Conservation (phyloP, 768 basidiomycete species). For the Porpolomopsis calyptriformis region DNA sequence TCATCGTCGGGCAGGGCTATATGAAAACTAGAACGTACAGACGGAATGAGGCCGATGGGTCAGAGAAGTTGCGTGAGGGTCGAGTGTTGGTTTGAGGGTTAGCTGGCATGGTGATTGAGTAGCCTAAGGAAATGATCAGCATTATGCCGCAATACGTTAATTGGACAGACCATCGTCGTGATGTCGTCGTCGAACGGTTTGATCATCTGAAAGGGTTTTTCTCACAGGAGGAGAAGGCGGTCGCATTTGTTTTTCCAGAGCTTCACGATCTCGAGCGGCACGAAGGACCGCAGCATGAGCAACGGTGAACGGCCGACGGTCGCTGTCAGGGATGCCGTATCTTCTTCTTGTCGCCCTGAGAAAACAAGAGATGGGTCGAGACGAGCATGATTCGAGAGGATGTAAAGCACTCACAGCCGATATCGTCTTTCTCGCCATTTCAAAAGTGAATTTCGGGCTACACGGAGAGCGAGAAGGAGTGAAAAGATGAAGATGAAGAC, state of each 20-base stretch:
- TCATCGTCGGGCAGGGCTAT: neutral
- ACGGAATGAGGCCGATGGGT: neutral
- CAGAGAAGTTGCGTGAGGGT: neutral
- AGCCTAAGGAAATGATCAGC: neutral
- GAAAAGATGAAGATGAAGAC: slow-evolving; percentile 27
- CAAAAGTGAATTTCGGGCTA: slow-evolving; percentile 36
- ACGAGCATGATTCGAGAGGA: slow-evolving; percentile 8
- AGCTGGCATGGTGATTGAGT: neutral
- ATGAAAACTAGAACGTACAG: neutral
- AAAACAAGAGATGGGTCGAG: slow-evolving; percentile 12
- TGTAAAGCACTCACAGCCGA: slow-evolving; percentile 41
- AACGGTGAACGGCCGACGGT: slow-evolving; percentile 76
- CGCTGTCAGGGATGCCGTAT: slow-evolving; percentile 77
- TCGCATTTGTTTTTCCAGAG: slow-evolving; percentile 20
- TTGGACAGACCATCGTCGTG: slow-evolving; percentile 20
- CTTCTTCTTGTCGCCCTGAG: slow-evolving; percentile 58
- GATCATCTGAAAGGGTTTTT: slow-evolving; percentile 24
- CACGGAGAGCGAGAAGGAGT: slow-evolving; percentile 27
- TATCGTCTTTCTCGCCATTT: slow-evolving; percentile 55
- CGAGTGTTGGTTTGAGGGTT: neutral
- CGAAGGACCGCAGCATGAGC: slow-evolving; percentile 68
- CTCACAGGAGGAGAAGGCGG: slow-evolving; percentile 26
- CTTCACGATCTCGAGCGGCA: slow-evolving; percentile 37
- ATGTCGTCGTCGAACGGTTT: slow-evolving; percentile 35
- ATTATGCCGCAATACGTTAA: neutral